Conservation (phyloP, 2,329 filamentous ascomycete species). For the Nemania abortiva region DNA sequence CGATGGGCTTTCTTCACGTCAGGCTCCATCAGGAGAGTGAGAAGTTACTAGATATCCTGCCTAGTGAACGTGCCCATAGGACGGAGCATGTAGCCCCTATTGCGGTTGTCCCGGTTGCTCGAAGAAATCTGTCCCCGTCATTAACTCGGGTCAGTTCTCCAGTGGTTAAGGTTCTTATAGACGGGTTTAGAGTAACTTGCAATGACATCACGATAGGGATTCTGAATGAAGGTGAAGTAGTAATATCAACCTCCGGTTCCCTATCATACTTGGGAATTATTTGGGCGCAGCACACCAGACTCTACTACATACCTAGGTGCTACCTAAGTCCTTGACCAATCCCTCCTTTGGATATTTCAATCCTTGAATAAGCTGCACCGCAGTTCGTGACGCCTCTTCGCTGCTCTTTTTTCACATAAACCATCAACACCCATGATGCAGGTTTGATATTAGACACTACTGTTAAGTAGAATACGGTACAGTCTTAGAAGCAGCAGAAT, state of each 20-base stretch:
- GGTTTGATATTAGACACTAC: constrained; percentile 11
- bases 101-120: constrained; percentile 50
- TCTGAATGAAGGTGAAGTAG: neutral
- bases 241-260: neutral
- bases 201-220: neutral
- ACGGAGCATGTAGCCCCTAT: constrained; percentile 47
- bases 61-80: constrained; percentile 48
- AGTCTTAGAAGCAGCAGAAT: neutral
- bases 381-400: no score
- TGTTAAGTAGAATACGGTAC: neutral
- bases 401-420: no score
- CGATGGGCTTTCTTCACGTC: constrained; percentile 49
- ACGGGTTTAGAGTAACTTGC: neutral
- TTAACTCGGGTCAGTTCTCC: constrained; percentile 30
- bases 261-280: neutral
- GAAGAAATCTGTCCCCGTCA: constrained; percentile 24
- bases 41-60: constrained; percentile 48
- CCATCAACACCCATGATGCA: neutral
- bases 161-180: neutral
- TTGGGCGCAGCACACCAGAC: no score
- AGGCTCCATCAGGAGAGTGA: constrained; percentile 46
- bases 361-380: no score
- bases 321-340: neutral
- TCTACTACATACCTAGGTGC: no score
- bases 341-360: no score